Conservation (phyloP, 2,329 filamentous ascomycete genomes). For the Scopulariopsis brevicaulis region DNA sequence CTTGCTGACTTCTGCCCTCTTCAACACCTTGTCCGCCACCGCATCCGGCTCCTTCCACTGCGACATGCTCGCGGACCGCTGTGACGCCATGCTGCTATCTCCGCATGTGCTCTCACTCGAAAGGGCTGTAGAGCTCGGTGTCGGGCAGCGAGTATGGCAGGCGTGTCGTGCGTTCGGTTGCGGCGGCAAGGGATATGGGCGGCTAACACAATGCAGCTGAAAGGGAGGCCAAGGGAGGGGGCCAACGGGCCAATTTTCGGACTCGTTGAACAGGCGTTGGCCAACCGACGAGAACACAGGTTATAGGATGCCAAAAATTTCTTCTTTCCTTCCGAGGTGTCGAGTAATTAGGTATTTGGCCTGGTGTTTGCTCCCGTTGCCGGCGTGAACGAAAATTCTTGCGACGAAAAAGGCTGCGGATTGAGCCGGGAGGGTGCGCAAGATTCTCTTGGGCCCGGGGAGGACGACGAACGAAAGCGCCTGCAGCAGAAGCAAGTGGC, state of each 20-base stretch:
- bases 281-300: too few relatives aligned
- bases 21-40: conserved; percentile 58
- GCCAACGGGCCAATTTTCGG: too few relatives aligned
- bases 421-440: not conserved
- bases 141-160: not conserved
- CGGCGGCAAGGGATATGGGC: not conserved
- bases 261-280: too few relatives aligned
- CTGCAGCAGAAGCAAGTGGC: too few relatives aligned
- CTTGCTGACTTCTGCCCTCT: conserved; percentile 65
- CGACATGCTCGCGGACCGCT: conserved; percentile 33
- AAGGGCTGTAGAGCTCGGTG: not conserved
- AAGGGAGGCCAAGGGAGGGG: not conserved
- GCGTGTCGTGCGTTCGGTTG: not conserved
- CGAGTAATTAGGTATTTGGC: too few relatives aligned
- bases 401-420: not conserved
- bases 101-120: not conserved
- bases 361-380: not conserved
- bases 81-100: not conserved
- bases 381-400: not conserved
- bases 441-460: not conserved
- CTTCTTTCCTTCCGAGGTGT: too few relatives aligned
- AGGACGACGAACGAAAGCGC: not conserved
- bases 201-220: not conserved
- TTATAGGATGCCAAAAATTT: too few relatives aligned
- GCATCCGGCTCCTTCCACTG: conserved; percentile 51